Percentiles rank a stretch among this genome's conserved stretches.
phyloP scores from a whole-genome alignment of 176 grass and related monocot genomes.

The Panicum miliaceum region DNA sequence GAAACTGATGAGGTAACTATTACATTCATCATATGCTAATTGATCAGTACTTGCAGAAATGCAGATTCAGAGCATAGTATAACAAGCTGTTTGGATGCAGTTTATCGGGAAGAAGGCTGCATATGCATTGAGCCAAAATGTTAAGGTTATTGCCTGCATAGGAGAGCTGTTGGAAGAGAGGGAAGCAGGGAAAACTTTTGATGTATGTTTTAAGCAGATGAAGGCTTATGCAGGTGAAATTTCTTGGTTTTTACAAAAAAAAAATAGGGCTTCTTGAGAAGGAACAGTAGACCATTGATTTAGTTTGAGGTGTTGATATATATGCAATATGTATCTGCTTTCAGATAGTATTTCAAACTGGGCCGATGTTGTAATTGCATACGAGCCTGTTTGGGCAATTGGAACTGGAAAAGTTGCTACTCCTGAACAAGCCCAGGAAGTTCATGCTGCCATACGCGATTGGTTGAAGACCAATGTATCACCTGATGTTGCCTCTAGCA shows the following conservation, averaged over 20 bases:
- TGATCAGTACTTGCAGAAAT: conserved; percentile 4
- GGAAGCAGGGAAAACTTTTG: conserved; percentile 97
- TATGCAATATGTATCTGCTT: conserved; percentile 41
- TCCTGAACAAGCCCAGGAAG: conserved; percentile 95
- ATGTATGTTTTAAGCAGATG: conserved; percentile 94
- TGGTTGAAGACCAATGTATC: conserved; percentile 95
- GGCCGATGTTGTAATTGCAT: conserved; percentile 87
- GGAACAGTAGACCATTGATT: conserved; percentile 7
- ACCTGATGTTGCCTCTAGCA: conserved; percentile 80
- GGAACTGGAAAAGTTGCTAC: conserved; percentile 92
- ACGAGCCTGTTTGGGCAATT: conserved; percentile 99
- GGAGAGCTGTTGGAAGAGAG: conserved; percentile 97
- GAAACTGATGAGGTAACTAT: conserved; percentile 80
- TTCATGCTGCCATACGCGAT: conserved; percentile 83
- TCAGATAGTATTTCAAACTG: conserved; percentile 87
- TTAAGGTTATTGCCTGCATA: conserved; percentile 97
- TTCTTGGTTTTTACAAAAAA: conserved; percentile 3
- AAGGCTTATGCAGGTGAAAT: conserved; percentile 84
- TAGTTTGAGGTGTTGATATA: not conserved
- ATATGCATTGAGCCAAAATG: conserved; percentile 96
- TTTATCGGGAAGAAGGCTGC: conserved; percentile 97
- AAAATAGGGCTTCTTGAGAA: conserved; percentile 1
- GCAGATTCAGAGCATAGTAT: conserved; percentile 3
- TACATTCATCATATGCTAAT: not conserved
- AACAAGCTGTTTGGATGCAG: conserved; percentile 51